Conservation (phyloP, 2,329 filamentous ascomycete genomes). For the Fusarium oligoseptatum region DNA sequence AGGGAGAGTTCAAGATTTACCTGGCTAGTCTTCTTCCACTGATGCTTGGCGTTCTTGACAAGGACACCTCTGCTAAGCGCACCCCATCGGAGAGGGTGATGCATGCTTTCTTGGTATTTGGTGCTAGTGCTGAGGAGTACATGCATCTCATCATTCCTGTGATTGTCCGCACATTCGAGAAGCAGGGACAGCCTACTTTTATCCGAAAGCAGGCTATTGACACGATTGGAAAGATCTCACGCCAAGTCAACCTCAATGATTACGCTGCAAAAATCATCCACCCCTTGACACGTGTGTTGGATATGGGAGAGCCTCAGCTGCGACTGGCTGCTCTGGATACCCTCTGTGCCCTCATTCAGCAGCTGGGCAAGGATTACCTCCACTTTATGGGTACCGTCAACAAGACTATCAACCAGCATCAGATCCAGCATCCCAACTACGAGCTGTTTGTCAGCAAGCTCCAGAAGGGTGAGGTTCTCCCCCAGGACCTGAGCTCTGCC, state of each 20-base stretch:
- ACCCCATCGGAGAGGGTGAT: slow-evolving; percentile 89
- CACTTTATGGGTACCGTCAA: slow-evolving; percentile 96
- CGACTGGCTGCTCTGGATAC: slow-evolving; percentile 91
- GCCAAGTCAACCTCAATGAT: slow-evolving; percentile 97
- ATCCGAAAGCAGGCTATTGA: slow-evolving; percentile 93
- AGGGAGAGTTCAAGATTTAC: slow-evolving; percentile 98
- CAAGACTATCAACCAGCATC: slow-evolving; percentile 83
- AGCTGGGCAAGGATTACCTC: slow-evolving; percentile 93
- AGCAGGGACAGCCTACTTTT: slow-evolving; percentile 81
- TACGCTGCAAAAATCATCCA: slow-evolving; percentile 98
- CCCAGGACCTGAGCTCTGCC: slow-evolving; percentile 92
- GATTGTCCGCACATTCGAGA: slow-evolving; percentile 94
- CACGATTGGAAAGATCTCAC: slow-evolving; percentile 91
- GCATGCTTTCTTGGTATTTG: slow-evolving; percentile 96
- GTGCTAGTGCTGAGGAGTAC: slow-evolving; percentile 95
- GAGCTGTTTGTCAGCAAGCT: slow-evolving; percentile 92
- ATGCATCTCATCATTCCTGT: slow-evolving; percentile 99
- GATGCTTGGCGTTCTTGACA: slow-evolving; percentile 94
- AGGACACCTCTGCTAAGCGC: slow-evolving; percentile 82
- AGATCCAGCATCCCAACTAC: slow-evolving; percentile 91
- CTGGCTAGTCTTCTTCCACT: slow-evolving; percentile 88
- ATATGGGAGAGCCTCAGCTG: slow-evolving; percentile 77
- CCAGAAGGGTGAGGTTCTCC: slow-evolving; percentile 94
- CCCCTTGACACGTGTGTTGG: slow-evolving; percentile 86
- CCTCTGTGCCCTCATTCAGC: slow-evolving; percentile 93